Base-by-base conservation (phyloP, 2,329 filamentous ascomycete genomes). In the Coniosporium tulheliwenetii region DNA sequence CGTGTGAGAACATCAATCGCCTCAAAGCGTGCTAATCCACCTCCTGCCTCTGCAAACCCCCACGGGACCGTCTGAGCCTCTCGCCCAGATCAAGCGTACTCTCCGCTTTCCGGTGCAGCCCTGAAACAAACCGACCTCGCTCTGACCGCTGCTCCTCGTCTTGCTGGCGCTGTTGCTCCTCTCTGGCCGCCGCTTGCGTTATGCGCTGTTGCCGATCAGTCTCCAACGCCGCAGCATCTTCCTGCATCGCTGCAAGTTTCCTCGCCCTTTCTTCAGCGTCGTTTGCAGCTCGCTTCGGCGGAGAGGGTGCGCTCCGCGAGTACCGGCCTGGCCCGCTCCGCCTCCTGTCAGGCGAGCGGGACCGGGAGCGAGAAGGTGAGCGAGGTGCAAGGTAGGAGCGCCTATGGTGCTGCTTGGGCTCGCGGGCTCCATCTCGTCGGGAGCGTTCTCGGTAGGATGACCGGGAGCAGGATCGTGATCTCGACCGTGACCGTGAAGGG, bases 161-260 rank as follows among this genome's bases (percentile, higher is more conserved):
- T 1, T 74, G 73, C 44, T 83, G 77, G 10, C 70, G 68, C 36
- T 77, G 72, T 13, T 64, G 65, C 38, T 72, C 69, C 49, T 93
- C 85, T 44, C 69, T 69, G 46, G 75, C 73, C 16, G 75, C 77
- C 13, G 87, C 62, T 1, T 75, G 75, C 0, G 75, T 73, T 8
- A 93, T 64, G 16, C 85, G 73, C 44, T 72, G 69, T 47, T 74
- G 73, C 30, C 85, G 77, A 48, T 81, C 77, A n/a, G 66, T 55
- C 50, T 89, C 82, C 38, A 93, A 65, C 9, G 80, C 74, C 1
- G 68, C 70, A 34, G 60, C 61, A 41, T 61, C 58, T 13, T 51
- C 53, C 38, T 61, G 59, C 61, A 64, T 64, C 9, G 53, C 59
- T 4, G 60, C 60, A 8, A 63, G 46, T 42, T 57, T 61, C 31